Base-by-base conservation (phyloP, 306 rosid species). In the Crotalaria pallida region DNA sequence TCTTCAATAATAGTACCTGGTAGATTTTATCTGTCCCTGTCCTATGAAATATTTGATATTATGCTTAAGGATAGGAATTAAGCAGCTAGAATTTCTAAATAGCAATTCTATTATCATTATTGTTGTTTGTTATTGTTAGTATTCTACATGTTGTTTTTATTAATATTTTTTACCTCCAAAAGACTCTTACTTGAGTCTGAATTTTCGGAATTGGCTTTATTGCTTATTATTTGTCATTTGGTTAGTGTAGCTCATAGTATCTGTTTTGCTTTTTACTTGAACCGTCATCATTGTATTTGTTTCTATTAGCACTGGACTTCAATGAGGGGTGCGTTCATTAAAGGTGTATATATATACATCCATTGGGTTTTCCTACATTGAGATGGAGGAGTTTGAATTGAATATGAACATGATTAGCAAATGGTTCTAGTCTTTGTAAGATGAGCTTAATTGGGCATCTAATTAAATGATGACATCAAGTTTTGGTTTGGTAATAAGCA, bases 381-480 rank as follows among this genome's bases (percentile, higher is more conserved):
- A 48, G 33, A 51, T 50, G 15, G 15, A 27, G 18, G 40, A 19
- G 17, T 53, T 65, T 41, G 23, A 24, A 44, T 41, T 41, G 27
- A 38, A 8, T 33, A 16, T 53, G 13, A 53, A 44, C 48, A 65
- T 40, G 49, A 73, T 73, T 79, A 33, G 53, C 66, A 22, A 41
- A 66, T 51, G 45, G 21, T 60, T 79, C 26, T 41, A 11, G 40
- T 48, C 26, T 67, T 38, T 48, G 65, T 47, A 57, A 45, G 47
- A 23, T 65, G 64, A n/a, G 57, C 23, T 49, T 57, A 33, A 56
- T 69, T 33, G 55, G 55, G 18, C 55, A 64, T 29, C 33, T 27
- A 79, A 61, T 59, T 27, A 79, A 61, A 60, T 61, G 34, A 29
- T 52, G 76, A 1, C 44, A 60, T 61, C 27, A 45, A 15, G 61